Evolutionary conservation across 805 yeast species (phyloP).

Genomic region (Metschnikowia gelsemii): DNA sequence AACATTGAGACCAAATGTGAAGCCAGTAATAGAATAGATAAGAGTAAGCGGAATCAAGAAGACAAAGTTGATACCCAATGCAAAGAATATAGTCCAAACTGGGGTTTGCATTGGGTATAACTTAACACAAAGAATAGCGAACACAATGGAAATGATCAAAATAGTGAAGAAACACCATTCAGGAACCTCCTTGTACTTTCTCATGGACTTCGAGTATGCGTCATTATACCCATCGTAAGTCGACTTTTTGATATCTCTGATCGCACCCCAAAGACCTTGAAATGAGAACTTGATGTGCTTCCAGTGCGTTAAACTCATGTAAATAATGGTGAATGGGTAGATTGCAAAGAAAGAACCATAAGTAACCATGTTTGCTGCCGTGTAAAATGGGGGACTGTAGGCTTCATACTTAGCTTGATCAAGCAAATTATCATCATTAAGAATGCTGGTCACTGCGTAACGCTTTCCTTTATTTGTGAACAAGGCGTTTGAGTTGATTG

Average conservation of each 20-base stretch:
- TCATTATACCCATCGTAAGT: slow-evolving; percentile 34
- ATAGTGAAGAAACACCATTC: slow-evolving; percentile 43
- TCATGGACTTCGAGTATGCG: slow-evolving; percentile 35
- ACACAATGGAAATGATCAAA: slow-evolving; percentile 32
- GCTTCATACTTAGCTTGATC: slow-evolving; percentile 21
- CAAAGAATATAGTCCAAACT: slow-evolving; percentile 42
- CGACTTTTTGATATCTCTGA: slow-evolving; percentile 24
- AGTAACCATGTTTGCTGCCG: slow-evolving; percentile 24
- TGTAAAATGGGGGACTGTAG: slow-evolving; percentile 25
- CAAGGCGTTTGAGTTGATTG: slow-evolving; percentile 25
- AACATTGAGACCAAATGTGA: slow-evolving; percentile 42
- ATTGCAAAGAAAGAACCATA: slow-evolving; percentile 28
- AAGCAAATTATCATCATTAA: slow-evolving; percentile 16
- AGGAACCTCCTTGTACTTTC: slow-evolving; percentile 39
- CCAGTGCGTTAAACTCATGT: slow-evolving; percentile 19
- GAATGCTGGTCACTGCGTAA: slow-evolving; percentile 22
- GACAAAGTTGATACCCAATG: slow-evolving; percentile 37
- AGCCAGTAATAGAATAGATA: slow-evolving; percentile 34
- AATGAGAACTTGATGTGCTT: slow-evolving; percentile 17
- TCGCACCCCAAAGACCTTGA: slow-evolving; percentile 14
- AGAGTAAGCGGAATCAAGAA: slow-evolving; percentile 43
- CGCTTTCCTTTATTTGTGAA: slow-evolving; percentile 27
- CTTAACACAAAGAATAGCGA: slow-evolving; percentile 38
- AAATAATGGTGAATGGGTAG: slow-evolving; percentile 27
- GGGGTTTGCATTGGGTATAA: slow-evolving; percentile 44